These are phyloP conservation scores for Polygonum maritimum DNA, from an alignment of 148 eudicot species.

Conservation along the genomic window DNA sequence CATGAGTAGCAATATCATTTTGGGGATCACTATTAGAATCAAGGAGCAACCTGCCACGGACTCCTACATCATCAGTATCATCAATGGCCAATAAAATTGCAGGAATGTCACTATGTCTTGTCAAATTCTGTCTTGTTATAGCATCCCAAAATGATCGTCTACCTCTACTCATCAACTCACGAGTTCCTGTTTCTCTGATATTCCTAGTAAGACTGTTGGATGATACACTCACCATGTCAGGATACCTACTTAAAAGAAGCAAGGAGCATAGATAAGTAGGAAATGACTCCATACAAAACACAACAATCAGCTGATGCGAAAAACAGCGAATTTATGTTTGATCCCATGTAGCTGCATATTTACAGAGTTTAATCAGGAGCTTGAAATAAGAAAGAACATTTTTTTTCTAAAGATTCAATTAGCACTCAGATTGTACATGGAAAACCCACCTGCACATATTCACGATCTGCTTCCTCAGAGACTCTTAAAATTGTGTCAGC, in stretches of 20 bases:
- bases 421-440: too few relatives aligned
- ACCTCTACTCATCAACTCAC: conserved; percentile 22
- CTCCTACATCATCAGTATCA: conserved; percentile 22
- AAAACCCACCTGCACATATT: conserved; percentile 53
- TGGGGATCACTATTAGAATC: conserved; percentile 28
- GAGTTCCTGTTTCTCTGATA: conserved; percentile 17
- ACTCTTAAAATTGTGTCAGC: conserved; percentile 63
- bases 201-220: conserved; percentile 18
- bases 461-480: conserved; percentile 59
- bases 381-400: background rate
- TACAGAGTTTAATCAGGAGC: background rate
- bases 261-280: too few relatives aligned
- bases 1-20: conserved; percentile 19
- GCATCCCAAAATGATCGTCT: conserved; percentile 29
- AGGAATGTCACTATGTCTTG: too few relatives aligned
- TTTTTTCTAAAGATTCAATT: background rate
- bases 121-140: conserved; percentile 21
- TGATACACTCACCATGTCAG: conserved; percentile 23
- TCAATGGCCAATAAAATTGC: conserved; percentile 17
- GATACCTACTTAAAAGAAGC: too few relatives aligned
- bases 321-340: too few relatives aligned
- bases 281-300: too few relatives aligned
- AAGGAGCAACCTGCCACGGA: conserved; percentile 34
- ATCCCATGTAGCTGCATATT: conserved; percentile 83
- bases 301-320: too few relatives aligned